A percentile compares a stretch with the other conserved stretches of the same genome.
These are phyloP conservation scores for Beta corolliflora DNA, from an alignment of 179 eudicot species.

Conservation along the genomic window DNA sequence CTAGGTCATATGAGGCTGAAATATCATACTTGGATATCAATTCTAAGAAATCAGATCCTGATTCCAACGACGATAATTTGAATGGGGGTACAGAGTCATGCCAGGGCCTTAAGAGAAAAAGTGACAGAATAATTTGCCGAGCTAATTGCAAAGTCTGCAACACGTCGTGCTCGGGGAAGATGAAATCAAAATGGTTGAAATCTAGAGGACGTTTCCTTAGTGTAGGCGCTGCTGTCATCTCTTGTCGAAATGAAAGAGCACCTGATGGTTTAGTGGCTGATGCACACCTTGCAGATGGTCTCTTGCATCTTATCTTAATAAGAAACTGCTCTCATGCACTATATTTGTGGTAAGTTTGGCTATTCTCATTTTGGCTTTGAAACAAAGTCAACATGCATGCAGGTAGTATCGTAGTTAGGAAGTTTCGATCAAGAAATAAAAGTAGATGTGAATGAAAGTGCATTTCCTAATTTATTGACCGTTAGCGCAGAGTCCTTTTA, in stretches of 20 bases:
- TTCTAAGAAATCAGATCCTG: constrained; percentile 38
- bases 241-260: constrained; percentile 95
- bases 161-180: constrained; percentile 27
- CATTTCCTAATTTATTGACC: no score
- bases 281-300: constrained; percentile 97
- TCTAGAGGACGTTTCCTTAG: constrained; percentile 79
- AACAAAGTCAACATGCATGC: neutral
- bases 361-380: neutral
- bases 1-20: constrained; percentile 93
- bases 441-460: neutral
- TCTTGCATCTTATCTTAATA: constrained; percentile 76
- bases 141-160: constrained; percentile 66
- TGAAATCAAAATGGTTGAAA: constrained; percentile 60
- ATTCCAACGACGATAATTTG: constrained; percentile 34
- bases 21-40: constrained; percentile 71
- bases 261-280: constrained; percentile 98
- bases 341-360: constrained; percentile 68
- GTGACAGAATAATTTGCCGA: constrained; percentile 58
- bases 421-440: neutral
- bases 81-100: constrained; percentile 28
- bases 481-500: no score
- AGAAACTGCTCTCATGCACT: constrained; percentile 84
- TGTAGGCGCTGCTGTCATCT: constrained; percentile 91
- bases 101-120: constrained; percentile 42
- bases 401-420: neutral